Evolutionary conservation across 2,329 filamentous ascomycete genomes (phyloP), one percentile per base, ranked within the genome.

Genomic region (Dactylellina drechsleri): DNA sequence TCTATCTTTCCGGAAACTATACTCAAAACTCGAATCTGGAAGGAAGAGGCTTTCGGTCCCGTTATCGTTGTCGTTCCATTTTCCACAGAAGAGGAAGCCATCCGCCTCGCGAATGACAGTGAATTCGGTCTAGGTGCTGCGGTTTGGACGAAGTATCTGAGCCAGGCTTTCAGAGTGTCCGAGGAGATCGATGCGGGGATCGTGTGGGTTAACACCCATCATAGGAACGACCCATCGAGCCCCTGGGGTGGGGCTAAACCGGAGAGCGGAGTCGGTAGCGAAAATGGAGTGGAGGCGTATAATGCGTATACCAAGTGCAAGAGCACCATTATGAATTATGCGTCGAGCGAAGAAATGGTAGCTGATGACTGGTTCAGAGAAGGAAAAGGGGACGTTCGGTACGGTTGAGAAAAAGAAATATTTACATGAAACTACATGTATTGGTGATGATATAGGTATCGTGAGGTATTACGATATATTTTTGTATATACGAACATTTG

Each of bases 311-410:
- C 87, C 0, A 86, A 80, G 36, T 85, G 85, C 12, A 91, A 90
- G 82, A 91, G 89, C 79, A 89, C 87, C 0, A 87, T 91, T 31
- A 85, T 92, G 76, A 92, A 91, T 80, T 92, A 90, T 77, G 89
- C 87, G 0, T 84, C 85, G 0, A 81, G 82, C 0, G 84, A 87
- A 60, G 86, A 89, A 77, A 77, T 86, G 18, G 83, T 82, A 12
- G 82, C 82, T 1, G 89, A 90, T 43, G 89, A 90, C 75, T 92
- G 90, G 90, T 92, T 92, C 80, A 83, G 85, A 57, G 88, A 90
- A 65, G 86, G 84, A 1, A 79, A 82, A 0, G 84, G 82, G 0
- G 81, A 85, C 53, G 89, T 90, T 1, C 82, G 88, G 77, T 91
- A 91, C 80, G 88, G 88, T 0, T 89, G 80, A 68, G 18, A 6